A percentile compares a stretch with the other conserved stretches of the same genome.
These are phyloP conservation scores for Gomphus sp. DNA, from an alignment of 1,284 basidiomycete genomes.

Conservation along the genomic window DNA sequence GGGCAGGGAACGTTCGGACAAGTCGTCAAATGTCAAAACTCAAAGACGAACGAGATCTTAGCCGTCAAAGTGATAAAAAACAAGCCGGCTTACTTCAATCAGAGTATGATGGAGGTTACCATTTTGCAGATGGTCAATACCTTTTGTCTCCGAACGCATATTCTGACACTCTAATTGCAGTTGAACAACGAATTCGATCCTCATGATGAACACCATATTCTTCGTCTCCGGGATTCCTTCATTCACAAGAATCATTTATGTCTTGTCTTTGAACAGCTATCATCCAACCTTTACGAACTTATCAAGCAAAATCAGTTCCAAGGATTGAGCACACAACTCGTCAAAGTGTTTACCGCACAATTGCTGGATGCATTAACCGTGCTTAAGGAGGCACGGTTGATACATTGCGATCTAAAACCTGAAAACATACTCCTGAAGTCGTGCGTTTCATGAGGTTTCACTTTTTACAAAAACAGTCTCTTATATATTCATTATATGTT, in stretches of 20 bases:
- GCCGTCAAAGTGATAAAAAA: constrained; percentile 99
- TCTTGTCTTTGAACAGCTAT: constrained; percentile 95
- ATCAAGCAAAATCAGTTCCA: constrained; percentile 99
- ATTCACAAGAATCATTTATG: constrained; percentile 96
- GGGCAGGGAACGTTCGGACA: constrained; percentile 99
- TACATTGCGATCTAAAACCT: constrained; percentile 97
- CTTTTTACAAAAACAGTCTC: neutral
- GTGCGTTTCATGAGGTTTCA: constrained; percentile 38
- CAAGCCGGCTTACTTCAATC: constrained; percentile 98
- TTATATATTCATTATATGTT: constrained; percentile 2
- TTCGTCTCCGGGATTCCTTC: constrained; percentile 92
- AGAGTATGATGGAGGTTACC: constrained; percentile 99
- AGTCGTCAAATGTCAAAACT: constrained; percentile 99
- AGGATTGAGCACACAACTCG: constrained; percentile 91
- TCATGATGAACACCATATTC: constrained; percentile 92
- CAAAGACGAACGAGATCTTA: constrained; percentile 97
- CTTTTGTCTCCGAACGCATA: neutral
- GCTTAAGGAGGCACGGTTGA: constrained; percentile 90
- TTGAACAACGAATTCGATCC: constrained; percentile 91
- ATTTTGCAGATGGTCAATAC: constrained; percentile 84
- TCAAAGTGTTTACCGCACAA: constrained; percentile 97
- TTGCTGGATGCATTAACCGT: constrained; percentile 88
- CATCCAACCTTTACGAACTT: constrained; percentile 96
- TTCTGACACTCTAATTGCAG: constrained; percentile 30
- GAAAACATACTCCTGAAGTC: constrained; percentile 94